Percentiles rank a stretch among this genome's conserved stretches.
phyloP scores from a whole-genome alignment of 305 asterid species.

The Plantago lanceolata region DNA sequence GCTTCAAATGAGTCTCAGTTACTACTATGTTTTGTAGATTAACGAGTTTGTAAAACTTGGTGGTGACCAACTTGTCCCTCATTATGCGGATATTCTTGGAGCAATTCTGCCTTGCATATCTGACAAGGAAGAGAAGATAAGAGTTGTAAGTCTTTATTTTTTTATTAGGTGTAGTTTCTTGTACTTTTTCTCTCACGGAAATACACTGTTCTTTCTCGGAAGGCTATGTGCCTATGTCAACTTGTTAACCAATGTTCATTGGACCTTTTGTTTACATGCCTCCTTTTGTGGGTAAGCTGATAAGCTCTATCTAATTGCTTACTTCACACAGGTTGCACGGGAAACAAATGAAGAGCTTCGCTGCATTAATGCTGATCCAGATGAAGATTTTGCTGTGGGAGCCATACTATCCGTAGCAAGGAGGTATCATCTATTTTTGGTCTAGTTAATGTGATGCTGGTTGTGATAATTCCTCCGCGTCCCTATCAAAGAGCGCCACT shows the following conservation, averaged over 20 bases:
- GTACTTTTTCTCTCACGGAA: background rate
- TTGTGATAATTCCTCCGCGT: too few species aligned
- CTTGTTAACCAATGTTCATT: background rate
- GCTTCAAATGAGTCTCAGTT: slow-evolving; percentile 22
- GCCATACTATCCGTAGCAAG: slow-evolving; percentile 81
- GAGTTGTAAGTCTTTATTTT: slow-evolving; percentile 62
- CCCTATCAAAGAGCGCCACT: too few species aligned
- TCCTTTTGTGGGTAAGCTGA: slow-evolving; percentile 24
- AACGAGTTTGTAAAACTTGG: slow-evolving; percentile 98
- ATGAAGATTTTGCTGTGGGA: slow-evolving; percentile 86
- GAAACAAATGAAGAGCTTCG: slow-evolving; percentile 97
- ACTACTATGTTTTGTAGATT: slow-evolving; percentile 47
- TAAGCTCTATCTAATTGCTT: slow-evolving; percentile 25
- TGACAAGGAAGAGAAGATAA: slow-evolving; percentile 95
- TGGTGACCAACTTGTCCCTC: slow-evolving; percentile 94
- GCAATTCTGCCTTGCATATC: slow-evolving; percentile 97
- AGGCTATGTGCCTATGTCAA: too few species aligned
- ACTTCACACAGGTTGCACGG: slow-evolving; percentile 66
- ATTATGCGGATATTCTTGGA: slow-evolving; percentile 96
- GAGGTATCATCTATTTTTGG: slow-evolving; percentile 45
- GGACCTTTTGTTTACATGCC: slow-evolving; percentile 12
- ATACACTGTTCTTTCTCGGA: background rate
- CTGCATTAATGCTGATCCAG: slow-evolving; percentile 76
- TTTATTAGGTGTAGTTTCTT: slow-evolving; percentile 7
- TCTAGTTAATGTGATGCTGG: slow-evolving; percentile 15